Evolutionary conservation across 176 grass and related monocot species (phyloP).

Genomic region (Carex littledalei): DNA sequence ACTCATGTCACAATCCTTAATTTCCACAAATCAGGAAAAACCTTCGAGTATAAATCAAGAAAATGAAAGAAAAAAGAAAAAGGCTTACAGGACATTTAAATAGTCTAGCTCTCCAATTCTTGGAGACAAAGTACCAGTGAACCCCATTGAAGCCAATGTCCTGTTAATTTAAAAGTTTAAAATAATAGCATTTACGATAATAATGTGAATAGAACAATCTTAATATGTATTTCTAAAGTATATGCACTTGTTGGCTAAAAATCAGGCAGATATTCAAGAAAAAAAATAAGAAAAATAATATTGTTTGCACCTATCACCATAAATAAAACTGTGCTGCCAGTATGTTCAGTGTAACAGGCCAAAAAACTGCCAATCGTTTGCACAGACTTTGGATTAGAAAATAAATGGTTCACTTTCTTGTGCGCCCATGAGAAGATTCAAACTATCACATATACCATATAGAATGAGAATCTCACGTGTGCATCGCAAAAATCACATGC

Average conservation of each 20-base stretch:
- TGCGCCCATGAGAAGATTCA: not conserved
- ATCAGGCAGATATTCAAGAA: not conserved
- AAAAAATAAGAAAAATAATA: not conserved
- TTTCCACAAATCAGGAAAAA: not conserved
- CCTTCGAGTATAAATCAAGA: not conserved
- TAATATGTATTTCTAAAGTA: not conserved
- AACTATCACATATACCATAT: not conserved
- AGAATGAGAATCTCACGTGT: not conserved
- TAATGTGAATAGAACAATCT: not conserved
- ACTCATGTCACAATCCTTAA: not conserved
- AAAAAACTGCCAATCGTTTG: not conserved
- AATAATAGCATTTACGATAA: conserved; percentile 15
- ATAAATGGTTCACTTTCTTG: not conserved
- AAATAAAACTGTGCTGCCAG: not conserved
- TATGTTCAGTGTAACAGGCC: not conserved
- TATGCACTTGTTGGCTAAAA: not conserved
- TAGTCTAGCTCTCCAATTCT: conserved; percentile 76
- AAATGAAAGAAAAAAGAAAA: not conserved
- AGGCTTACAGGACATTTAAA: conserved; percentile 89
- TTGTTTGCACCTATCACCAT: not conserved
- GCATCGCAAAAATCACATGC: not conserved
- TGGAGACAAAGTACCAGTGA: conserved; percentile 76
- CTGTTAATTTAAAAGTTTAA: conserved; percentile 29
- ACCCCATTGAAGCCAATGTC: conserved; percentile 90
- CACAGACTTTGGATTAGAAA: not conserved